A percentile compares a stretch with the other conserved stretches of the same genome.
Conservation (phyloP, 2,329 filamentous ascomycete species). For the Sphaceloma murrayae region DNA sequence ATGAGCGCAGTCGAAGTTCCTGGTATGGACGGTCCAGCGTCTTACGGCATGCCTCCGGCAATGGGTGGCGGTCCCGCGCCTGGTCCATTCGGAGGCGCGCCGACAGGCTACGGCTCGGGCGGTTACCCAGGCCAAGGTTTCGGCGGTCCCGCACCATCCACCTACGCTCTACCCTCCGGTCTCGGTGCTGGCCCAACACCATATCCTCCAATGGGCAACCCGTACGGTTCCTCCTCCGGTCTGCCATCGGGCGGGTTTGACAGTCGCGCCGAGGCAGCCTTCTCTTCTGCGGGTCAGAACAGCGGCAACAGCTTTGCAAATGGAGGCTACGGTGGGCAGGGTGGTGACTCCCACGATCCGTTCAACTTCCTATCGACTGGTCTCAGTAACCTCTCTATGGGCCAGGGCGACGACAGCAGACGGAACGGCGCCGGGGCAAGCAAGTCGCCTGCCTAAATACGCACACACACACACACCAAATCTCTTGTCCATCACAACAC, state of each 20-base stretch:
- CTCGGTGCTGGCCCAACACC: conserved; percentile 68
- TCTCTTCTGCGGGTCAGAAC: conserved; percentile 58
- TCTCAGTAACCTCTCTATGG: conserved; percentile 61
- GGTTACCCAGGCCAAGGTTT: conserved; percentile 65
- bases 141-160: conserved; percentile 75
- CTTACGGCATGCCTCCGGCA: conserved; percentile 79
- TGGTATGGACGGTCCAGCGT: conserved; percentile 76
- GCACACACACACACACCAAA: too few species aligned
- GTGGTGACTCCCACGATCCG: conserved; percentile 53
- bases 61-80: conserved; percentile 65
- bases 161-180: conserved; percentile 79
- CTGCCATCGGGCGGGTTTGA: conserved; percentile 85
- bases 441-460: conserved; percentile 18
- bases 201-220: conserved; percentile 74
- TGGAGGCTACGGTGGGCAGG: conserved; percentile 41
- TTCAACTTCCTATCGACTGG: conserved; percentile 71
- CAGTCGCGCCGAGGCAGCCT: conserved; percentile 88
- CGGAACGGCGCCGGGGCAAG: conserved; percentile 30
- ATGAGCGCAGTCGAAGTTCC: conserved; percentile 74
- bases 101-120: conserved; percentile 47
- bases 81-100: conserved; percentile 62
- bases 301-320: conserved; percentile 50
- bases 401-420: conserved; percentile 38
- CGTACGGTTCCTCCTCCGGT: conserved; percentile 65
- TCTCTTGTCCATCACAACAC: background rate